Conservation (phyloP, 495 filamentous ascomycete species). For the Cryomyces minteri region DNA sequence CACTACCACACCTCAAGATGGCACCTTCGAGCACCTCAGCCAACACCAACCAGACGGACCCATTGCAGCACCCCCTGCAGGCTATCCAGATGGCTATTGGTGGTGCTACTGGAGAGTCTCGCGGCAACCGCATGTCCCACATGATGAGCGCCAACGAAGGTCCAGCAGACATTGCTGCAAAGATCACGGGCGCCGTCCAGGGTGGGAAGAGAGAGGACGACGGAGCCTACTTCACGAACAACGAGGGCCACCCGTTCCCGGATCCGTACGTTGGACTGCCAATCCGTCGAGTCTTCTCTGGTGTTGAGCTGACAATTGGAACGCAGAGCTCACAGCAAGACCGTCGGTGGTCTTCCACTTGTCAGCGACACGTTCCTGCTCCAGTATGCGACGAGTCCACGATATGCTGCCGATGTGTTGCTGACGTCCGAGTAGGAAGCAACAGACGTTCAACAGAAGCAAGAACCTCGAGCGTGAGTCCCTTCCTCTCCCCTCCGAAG, state of each 20-base stretch:
- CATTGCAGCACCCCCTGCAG: conserved; percentile 15
- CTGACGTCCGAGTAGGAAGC: conserved; percentile 15
- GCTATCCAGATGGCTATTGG: conserved; percentile 16
- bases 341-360: conserved; percentile 35
- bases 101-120: conserved; percentile 15
- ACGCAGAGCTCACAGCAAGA: conserved; percentile 31
- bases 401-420: too few relatives aligned
- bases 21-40: too few relatives aligned
- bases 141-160: conserved; percentile 34
- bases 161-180: conserved; percentile 34
- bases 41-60: conserved; percentile 4
- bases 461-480: conserved; percentile 30
- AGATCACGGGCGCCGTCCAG: conserved; percentile 28
- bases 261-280: conserved; percentile 15
- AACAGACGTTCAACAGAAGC: conserved; percentile 36
- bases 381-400: conserved; percentile 7
- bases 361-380: conserved; percentile 36
- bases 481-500: not conserved
- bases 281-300: too few relatives aligned
- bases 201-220: conserved; percentile 32
- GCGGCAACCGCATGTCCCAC: conserved; percentile 14
- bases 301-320: too few relatives aligned
- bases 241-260: conserved; percentile 38
- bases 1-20: too few relatives aligned
- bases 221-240: conserved; percentile 37